Evolutionary conservation across 2,329 filamentous ascomycete species (phyloP).

Genomic region (Aschersonia sp.): DNA sequence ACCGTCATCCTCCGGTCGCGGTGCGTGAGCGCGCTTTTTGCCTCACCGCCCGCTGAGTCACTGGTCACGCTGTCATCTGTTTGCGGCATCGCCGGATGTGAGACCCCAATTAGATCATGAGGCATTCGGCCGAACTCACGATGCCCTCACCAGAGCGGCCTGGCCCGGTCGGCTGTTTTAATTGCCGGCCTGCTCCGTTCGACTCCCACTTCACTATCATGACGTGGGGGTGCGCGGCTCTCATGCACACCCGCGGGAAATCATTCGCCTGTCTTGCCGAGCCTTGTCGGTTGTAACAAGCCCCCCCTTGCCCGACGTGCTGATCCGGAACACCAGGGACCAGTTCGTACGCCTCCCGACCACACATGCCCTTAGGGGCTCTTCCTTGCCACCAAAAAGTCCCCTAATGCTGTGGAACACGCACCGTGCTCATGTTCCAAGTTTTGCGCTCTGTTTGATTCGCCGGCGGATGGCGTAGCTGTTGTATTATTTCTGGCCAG

Average conservation of each 20-base stretch:
- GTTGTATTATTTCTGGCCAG: no score
- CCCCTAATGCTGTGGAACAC: no score
- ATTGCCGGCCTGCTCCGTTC: not conserved
- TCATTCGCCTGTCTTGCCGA: not conserved
- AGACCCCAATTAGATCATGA: not conserved
- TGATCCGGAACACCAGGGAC: not conserved
- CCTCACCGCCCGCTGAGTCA: no score
- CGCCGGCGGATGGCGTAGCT: no score
- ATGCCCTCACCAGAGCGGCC: not conserved
- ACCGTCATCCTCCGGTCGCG: conserved; percentile 2
- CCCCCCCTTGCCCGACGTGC: not conserved
- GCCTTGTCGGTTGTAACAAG: not conserved
- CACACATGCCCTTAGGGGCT: no score
- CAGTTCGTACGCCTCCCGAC: not conserved
- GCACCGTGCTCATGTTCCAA: no score
- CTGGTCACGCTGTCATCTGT: not conserved
- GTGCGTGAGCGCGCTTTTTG: not conserved
- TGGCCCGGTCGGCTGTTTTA: not conserved
- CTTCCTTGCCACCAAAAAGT: no score
- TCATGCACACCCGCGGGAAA: not conserved
- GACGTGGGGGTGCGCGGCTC: not conserved
- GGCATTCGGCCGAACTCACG: not conserved
- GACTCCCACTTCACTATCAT: no score
- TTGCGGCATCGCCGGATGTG: not conserved
- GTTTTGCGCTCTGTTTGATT: no score